phyloP scores from a whole-genome alignment of 176 grass and related monocot species.

The Cymbopogon citratus region DNA sequence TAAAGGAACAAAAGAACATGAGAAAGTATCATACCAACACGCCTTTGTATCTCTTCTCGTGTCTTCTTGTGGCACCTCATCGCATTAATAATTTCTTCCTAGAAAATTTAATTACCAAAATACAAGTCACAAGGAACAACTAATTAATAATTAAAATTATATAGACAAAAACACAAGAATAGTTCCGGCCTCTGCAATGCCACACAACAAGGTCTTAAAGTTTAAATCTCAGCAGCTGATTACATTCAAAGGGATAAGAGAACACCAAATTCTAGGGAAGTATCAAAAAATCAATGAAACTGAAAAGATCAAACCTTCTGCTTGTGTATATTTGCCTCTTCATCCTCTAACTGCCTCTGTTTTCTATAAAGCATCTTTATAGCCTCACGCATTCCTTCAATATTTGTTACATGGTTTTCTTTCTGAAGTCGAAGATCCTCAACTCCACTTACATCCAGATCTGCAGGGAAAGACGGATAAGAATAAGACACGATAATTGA shows the following conservation, averaged over 20 bases:
- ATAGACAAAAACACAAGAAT: neutral
- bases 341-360: conserved; percentile 64
- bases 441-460: conserved; percentile 56
- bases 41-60: conserved; percentile 45
- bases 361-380: conserved; percentile 47
- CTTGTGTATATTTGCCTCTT: conserved; percentile 64
- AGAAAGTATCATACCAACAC: conserved; percentile 46
- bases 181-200: neutral
- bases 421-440: conserved; percentile 47
- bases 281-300: neutral
- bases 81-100: conserved; percentile 67
- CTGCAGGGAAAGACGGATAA: conserved; percentile 34
- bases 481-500: conserved; percentile 20
- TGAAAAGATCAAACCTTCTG: conserved; percentile 48
- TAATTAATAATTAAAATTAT: neutral
- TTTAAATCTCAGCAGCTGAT: neutral
- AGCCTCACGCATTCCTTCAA: conserved; percentile 33
- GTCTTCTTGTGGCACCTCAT: conserved; percentile 48
- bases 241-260: neutral
- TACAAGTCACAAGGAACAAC: conserved; percentile 2
- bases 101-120: conserved; percentile 17
- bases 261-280: neutral
- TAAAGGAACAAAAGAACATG: conserved; percentile 6
- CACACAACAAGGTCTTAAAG: neutral
- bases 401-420: conserved; percentile 29